Evolutionary conservation across 306 rosid species (phyloP), one percentile per base, ranked within the genome.

Genomic region (Luffa acutangula): DNA sequence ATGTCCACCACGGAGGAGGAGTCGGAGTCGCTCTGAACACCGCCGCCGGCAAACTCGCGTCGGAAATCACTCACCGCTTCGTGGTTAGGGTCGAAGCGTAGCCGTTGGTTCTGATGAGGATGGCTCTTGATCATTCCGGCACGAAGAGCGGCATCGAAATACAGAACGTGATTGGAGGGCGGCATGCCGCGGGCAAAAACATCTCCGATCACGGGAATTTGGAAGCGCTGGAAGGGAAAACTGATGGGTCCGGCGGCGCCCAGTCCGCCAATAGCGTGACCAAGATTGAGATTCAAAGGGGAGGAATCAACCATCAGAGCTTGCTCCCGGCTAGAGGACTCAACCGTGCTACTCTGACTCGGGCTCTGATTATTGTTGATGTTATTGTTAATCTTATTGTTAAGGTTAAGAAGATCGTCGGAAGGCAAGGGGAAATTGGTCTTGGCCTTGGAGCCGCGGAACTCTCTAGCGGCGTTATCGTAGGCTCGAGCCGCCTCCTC

Each of bases 401-500:
- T 59, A 54, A 39, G 43, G 33, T 59, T 70, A 36, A 12, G 33
- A n/a, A 56, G 58, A 74, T 79, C 83, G 4, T 92, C 86, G 4
- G 85, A 54, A 1, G 83, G 82, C 10, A 72, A 46, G 0, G 96
- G 92, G 41, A 93, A 95, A 46, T 95, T 95, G 8, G 99, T 95
- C 81, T 95, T 95, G 6, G 99, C 99, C 86, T 95, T 95, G 12
- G 89, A 87, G 17, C 99, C 99, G 21, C 99, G 97, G 58, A 95
- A 95, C 14, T 93, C 91, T 6, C 90, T 83, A 0, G 99, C 99
- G 6, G 99, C 99, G 18, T 87, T 3, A 80, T 95, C 99, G 82
- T 95, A 95, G 12, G 99, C 99, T 7, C 93, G 81, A 0, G 99
- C 99, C 5, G 98, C 99, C 20, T 95, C 99, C 76, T 90, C 99